Conservation (phyloP, 2,329 filamentous ascomycete species). For the Cryphonectria japonica region DNA sequence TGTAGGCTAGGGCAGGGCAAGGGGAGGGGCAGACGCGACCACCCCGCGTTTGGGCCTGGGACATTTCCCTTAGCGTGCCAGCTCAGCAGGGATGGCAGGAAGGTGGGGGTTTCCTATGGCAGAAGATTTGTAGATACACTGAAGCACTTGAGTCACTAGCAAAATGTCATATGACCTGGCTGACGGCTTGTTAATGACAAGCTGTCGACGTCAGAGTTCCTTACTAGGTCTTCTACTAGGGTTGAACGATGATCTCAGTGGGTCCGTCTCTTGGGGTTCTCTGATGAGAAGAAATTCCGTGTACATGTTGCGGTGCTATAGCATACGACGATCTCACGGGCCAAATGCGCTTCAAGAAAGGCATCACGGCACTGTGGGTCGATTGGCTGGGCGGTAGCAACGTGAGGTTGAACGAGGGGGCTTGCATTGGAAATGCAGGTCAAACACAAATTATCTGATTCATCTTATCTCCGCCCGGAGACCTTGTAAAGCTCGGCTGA, state of each 20-base stretch:
- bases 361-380: slow-evolving; percentile 3
- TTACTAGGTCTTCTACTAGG: not conserved
- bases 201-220: not conserved
- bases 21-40: slow-evolving; percentile 15
- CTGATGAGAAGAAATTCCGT: not conserved
- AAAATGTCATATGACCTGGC: not conserved
- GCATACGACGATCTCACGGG: not conserved
- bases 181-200: not conserved
- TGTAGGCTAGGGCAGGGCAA: slow-evolving; percentile 7
- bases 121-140: not conserved
- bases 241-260: not conserved
- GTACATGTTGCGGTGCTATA: not conserved
- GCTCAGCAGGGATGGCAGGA: not conserved
- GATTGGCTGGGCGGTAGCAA: not conserved
- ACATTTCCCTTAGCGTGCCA: not conserved
- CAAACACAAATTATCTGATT: slow-evolving; percentile 24
- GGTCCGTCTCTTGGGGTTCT: not conserved
- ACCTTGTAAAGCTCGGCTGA: slow-evolving; percentile 9
- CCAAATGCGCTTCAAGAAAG: not conserved
- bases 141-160: not conserved
- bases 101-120: too few relatives aligned
- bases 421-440: slow-evolving; percentile 16
- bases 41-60: slow-evolving; percentile 9
- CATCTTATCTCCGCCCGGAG: slow-evolving; percentile 23
- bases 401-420: not conserved